Conservation (phyloP, 148 eudicot genomes). For the Polygonum aviculare region DNA sequence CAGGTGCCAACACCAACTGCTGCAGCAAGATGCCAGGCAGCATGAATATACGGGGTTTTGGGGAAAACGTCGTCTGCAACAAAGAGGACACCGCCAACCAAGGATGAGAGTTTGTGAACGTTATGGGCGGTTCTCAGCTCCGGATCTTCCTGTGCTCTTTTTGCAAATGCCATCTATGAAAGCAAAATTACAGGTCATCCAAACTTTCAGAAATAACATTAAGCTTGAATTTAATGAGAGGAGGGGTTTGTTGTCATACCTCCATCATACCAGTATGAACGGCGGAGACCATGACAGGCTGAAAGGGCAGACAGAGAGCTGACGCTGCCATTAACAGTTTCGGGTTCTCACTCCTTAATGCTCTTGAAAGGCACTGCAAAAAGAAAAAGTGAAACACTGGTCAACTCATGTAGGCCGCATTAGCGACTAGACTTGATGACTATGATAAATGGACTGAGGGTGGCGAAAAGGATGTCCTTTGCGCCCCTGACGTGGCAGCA, state of each 20-base stretch:
- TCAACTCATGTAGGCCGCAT: neutral
- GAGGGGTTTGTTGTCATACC: constrained; percentile 30
- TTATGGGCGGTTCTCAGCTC: constrained; percentile 67
- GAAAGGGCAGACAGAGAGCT: constrained; percentile 76
- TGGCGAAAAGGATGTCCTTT: neutral
- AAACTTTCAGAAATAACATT: neutral
- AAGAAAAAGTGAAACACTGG: neutral
- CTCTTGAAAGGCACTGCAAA: constrained; percentile 80
- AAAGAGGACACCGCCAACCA: constrained; percentile 75
- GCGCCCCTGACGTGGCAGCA: neutral
- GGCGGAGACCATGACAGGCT: constrained; percentile 93
- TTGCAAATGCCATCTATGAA: constrained; percentile 79
- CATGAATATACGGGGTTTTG: constrained; percentile 73
- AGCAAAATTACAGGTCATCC: neutral
- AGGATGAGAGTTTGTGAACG: constrained; percentile 74
- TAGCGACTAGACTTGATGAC: neutral
- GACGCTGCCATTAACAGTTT: constrained; percentile 85
- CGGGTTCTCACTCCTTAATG: constrained; percentile 71
- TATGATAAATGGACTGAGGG: neutral
- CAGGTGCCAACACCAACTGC: constrained; percentile 87
- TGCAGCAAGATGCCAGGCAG: constrained; percentile 98
- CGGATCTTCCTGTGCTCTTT: constrained; percentile 74
- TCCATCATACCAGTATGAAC: constrained; percentile 98
- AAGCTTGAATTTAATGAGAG: neutral
- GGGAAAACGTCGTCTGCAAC: constrained; percentile 82